Base-by-base conservation (phyloP, 352 stramenopile species). In the Globisporangium polare region DNA sequence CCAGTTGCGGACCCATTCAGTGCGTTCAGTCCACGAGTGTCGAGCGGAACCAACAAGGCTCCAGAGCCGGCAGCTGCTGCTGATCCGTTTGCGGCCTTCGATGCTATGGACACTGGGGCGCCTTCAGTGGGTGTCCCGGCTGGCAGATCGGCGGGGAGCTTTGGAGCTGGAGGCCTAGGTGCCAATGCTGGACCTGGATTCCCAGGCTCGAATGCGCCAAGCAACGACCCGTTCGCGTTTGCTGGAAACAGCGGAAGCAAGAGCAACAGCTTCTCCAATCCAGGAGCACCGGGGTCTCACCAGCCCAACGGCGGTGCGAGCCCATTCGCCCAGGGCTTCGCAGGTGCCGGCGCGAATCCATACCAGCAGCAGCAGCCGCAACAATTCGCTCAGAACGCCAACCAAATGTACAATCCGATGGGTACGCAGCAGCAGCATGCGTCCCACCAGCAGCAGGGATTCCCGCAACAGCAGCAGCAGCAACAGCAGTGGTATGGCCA, bases 11-110 rank as follows among this genome's bases (percentile, higher is more conserved):
- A 72, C 50, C 67, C 61, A 31, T 72, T 78, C 27, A 49, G 49
- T 33, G 62, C 66, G 17, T 71, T 75, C 31, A 72, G 62, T 35
- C 53, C 55, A 10, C 58, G 59, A 26, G 54, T 64, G 41, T 62
- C 58, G 18, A 73, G 55, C 24, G 66, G 57, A 22, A 60, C 42
- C 55, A 62, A 37, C 17, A 46, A 63, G 15, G 24, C 35, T 27
- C 26, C 50, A 58, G 37, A 52, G 8, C 45, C 55, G 15, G 54
- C 58, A 33, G 58, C 62, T 41, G 24, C 65, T 51, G 29, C 45
- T 26, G 76, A 92, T 62, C 79, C 74, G 39, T 92, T 92, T 63
- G 65, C 77, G 26, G 84, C 82, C 41, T 93, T 93, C 56, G 78
- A 89, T 53, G 67, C 49, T 17, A 73, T 88, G 39, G 75, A 75